Evolutionary conservation across 2,329 filamentous ascomycete species (phyloP), one percentile per base, ranked within the genome.

Genomic region (Penicillium olsonii): DNA sequence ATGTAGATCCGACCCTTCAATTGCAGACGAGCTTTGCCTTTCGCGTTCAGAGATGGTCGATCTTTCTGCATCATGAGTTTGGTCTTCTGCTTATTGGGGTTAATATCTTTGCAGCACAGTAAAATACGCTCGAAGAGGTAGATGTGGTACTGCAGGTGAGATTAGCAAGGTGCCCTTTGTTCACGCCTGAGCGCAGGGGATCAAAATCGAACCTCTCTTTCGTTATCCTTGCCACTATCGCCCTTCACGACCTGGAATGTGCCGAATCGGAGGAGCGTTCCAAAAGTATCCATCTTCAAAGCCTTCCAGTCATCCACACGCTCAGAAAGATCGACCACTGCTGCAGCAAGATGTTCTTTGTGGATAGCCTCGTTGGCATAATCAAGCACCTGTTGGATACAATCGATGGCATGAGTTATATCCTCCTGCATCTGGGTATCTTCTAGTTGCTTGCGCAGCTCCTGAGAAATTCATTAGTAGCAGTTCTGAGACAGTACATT

Each of bases 1-100:
- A 99, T 97, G 75, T 96, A 97, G 63, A 99, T 99, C 43, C 94
- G 85, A 33, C 94, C 94, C 73, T 99, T 99, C 24, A 99, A 80
- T 71, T 96, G 92, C 53, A 97, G 79, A 59, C 81, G 83, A 22
- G 79, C 75, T 72, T 92, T 96, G 35, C 87, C 87, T 62, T 84
- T 88, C 68, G 83, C 85, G 69, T 85, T 89, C 50, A 84, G 80
- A 14, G 77, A 65, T 15, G 77, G 86, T 67, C 90, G 92, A 48
- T 90, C 88, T 68, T 88, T 90, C 68, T 70, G 70, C 50, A 73
- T 68, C 50, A 81, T 78, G 59, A 84, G 74, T 60, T 83, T 83
- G 54, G 84, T 84, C 67, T 87, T 88, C 43, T 82, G 79, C 75
- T 96, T 96, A 69, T 86, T 90, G 11, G 88, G 84, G 48, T 91